A percentile compares a stretch with the other conserved stretches of the same genome.
These are phyloP conservation scores for Cucurbita maxima DNA, from an alignment of 306 rosid species.

Conservation along the genomic window DNA sequence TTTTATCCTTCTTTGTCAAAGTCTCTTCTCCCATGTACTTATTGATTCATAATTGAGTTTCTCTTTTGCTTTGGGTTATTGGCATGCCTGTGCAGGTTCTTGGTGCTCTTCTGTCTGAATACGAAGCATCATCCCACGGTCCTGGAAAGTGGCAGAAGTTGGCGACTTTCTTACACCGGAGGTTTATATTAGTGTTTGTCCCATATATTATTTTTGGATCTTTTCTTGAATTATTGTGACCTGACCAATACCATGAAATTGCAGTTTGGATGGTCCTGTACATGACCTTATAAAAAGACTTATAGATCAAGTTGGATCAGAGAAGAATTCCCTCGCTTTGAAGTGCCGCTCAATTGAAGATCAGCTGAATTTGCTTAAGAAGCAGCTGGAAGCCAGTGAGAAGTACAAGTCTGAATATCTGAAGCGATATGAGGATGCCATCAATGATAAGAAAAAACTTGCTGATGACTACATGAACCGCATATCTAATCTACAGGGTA, in stretches of 20 bases:
- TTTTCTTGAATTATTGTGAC: not conserved
- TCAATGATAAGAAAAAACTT: constrained; percentile 65
- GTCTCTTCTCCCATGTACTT: not conserved
- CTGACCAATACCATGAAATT: not conserved
- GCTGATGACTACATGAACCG: constrained; percentile 83
- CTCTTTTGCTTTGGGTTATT: not conserved
- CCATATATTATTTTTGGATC: not conserved
- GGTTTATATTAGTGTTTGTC: constrained; percentile 32
- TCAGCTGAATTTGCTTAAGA: constrained; percentile 46
- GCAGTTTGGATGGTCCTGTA: constrained; percentile 84
- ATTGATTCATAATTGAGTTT: not conserved
- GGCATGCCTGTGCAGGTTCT: constrained; percentile 47
- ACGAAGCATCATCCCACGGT: constrained; percentile 59
- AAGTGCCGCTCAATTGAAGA: constrained; percentile 65
- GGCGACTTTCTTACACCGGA: constrained; percentile 57
- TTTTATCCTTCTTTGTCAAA: not conserved
- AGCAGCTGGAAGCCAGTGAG: constrained; percentile 76
- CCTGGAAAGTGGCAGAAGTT: constrained; percentile 87
- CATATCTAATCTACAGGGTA: constrained; percentile 64
- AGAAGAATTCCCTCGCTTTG: constrained; percentile 49
- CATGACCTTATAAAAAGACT: constrained; percentile 59
- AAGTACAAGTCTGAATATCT: constrained; percentile 61
- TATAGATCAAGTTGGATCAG: constrained; percentile 63
- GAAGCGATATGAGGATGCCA: constrained; percentile 74
- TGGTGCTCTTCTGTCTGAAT: constrained; percentile 72